These are phyloP conservation scores for Lentinula lateritia DNA, from an alignment of 768 basidiomycete species.

Conservation along the genomic window DNA sequence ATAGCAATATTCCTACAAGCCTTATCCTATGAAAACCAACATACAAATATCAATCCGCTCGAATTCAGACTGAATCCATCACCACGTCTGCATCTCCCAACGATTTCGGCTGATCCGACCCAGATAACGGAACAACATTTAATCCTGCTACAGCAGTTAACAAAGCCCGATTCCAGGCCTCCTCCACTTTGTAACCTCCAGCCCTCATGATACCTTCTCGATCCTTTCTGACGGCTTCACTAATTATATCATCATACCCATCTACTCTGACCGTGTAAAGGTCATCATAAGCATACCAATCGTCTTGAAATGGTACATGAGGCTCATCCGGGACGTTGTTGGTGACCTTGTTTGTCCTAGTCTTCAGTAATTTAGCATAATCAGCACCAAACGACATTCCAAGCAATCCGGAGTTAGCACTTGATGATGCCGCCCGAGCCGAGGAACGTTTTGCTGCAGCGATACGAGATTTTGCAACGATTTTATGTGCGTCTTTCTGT, in stretches of 20 bases:
- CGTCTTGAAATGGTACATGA: conserved; percentile 72
- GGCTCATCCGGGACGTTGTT: conserved; percentile 72
- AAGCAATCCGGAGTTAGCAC: conserved; percentile 13
- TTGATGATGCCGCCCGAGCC: conserved; percentile 40
- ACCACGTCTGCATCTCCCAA: conserved; percentile 38
- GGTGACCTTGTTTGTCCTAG: conserved; percentile 56
- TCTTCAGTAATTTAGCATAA: conserved; percentile 47
- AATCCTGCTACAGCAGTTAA: conserved; percentile 68
- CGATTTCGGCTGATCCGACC: conserved; percentile 16
- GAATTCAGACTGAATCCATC: conserved; percentile 33
- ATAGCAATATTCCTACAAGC: too few relatives aligned
- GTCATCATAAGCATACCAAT: conserved; percentile 73
- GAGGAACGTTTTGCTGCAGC: conserved; percentile 58
- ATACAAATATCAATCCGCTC: background rate
- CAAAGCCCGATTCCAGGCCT: conserved; percentile 83
- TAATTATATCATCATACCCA: conserved; percentile 67
- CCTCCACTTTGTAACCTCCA: conserved; percentile 76
- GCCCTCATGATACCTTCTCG: conserved; percentile 75
- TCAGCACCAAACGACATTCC: conserved; percentile 35
- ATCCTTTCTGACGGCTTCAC: conserved; percentile 73
- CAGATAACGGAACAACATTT: conserved; percentile 50
- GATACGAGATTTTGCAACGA: conserved; percentile 64
- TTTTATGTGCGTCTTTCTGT: conserved; percentile 60
- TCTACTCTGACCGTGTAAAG: conserved; percentile 46
- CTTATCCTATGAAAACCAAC: background rate